Base-by-base conservation (phyloP, 1,284 basidiomycete species). In the Trametes versicolor region DNA sequence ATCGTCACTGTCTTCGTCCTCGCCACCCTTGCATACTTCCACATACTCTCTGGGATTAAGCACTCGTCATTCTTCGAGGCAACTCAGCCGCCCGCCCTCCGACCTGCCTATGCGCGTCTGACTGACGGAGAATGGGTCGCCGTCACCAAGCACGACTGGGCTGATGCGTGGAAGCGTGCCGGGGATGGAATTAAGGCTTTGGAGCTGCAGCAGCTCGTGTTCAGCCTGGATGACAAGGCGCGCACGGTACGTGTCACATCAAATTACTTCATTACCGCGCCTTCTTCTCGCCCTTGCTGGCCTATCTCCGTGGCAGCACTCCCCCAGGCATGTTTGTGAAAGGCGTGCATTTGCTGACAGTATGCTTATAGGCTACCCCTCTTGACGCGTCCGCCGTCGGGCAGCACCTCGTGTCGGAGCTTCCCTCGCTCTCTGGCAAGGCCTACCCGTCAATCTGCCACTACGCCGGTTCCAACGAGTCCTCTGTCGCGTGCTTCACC, bases 11-110 rank as follows among this genome's bases (percentile, higher is more conserved):
- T 94, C 79, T 94, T 91, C 76, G 87, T 96, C 74, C 78, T 96
- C 65, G 92, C 92, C 39, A 98, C 96, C 3, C 85, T 98, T 48
- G 91, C 93, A 56, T 98, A 98, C 79, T 97, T 98, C 77, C 94
- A 96, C 77, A 86, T 97, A 67, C 85, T 98, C 63, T 88, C 89
- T 67, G 92, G 94, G 50, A 91, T 97, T 76, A 95, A 95, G 67
- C 85, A 91, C 72, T 90, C 89, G 0, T 80, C 87, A 0, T 91
- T 92, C 78, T 84, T 92, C 63, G 86, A 87, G 0, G 81, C 88
- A 0, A 75, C 82, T 1, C 78, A 82, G 41, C 78, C 83, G 4
- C 78, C 82, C 4, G 74, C 81, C 0, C 78, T 89, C 29, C 79
- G 84, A 9, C 83, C 90, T 1, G 78, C 87, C 7, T 82, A 89